phyloP scores from a whole-genome alignment of 2,329 filamentous ascomycete genomes.

The Fonsecaea pugnacius region DNA sequence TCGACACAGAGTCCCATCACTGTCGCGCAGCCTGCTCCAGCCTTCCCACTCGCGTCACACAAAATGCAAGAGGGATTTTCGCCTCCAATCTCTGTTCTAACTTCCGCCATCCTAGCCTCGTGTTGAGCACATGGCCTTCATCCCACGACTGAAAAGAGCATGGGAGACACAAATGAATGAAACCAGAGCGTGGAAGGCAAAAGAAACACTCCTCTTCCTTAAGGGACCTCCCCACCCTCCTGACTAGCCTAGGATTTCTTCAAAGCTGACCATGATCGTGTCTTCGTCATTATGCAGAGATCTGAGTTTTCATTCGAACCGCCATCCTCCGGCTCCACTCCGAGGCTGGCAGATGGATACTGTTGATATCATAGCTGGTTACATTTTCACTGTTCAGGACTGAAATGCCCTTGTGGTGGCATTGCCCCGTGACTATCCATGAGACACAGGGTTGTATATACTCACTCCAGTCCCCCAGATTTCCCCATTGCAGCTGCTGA shows the following conservation, averaged over 20 bases:
- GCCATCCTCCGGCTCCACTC: conserved; percentile 9
- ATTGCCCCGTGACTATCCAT: not conserved
- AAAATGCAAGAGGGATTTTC: not conserved
- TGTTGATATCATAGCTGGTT: conserved; percentile 28
- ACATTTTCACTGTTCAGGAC: conserved; percentile 2
- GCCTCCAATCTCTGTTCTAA: not conserved
- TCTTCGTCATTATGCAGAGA: conserved; percentile 17
- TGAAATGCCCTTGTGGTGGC: not conserved
- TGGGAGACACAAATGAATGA: not conserved
- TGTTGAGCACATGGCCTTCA: not conserved
- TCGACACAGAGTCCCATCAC: not conserved
- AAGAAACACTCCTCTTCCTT: not conserved
- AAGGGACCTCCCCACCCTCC: not conserved
- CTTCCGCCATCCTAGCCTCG: not conserved
- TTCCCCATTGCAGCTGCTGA: not conserved
- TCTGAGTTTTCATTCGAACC: conserved; percentile 14
- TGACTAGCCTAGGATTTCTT: conserved; percentile 8
- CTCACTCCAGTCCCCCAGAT: conserved; percentile 7
- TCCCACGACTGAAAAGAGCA: not conserved
- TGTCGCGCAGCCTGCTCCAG: not conserved
- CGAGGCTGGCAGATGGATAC: conserved; percentile 19
- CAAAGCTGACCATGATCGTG: conserved; percentile 10
- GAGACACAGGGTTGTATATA: conserved; percentile 8
- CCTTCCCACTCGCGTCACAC: not conserved
- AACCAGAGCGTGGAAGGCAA: not conserved